These are phyloP conservation scores for Coniochaeta ligniaria DNA, from an alignment of 2,329 filamentous ascomycete species.

Conservation along the genomic window DNA sequence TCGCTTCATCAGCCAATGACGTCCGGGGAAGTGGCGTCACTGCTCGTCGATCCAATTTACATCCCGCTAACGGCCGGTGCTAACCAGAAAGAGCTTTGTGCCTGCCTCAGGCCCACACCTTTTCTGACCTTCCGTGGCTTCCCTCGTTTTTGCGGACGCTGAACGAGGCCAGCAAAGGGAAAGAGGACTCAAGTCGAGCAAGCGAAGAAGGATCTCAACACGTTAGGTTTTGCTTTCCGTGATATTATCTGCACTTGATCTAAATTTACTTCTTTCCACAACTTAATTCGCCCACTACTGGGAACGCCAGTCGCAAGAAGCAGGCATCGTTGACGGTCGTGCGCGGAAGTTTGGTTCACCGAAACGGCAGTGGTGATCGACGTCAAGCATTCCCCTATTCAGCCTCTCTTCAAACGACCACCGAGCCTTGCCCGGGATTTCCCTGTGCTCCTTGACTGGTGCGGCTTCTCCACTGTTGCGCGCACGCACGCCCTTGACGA, in stretches of 20 bases:
- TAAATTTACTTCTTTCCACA: no score
- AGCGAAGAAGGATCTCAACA: not conserved
- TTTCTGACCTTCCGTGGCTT: not conserved
- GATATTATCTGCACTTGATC: no score
- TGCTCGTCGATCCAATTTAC: not conserved
- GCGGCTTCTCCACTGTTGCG: not conserved
- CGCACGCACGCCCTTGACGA: not conserved
- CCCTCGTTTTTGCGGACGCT: not conserved
- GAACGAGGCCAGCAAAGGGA: not conserved
- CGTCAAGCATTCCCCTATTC: not conserved
- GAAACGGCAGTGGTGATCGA: not conserved
- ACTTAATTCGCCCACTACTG: no score
- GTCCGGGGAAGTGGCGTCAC: not conserved
- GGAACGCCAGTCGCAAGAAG: not conserved
- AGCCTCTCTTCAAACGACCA: not conserved
- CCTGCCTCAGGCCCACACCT: not conserved
- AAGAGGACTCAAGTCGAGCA: no score
- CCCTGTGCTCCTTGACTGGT: not conserved
- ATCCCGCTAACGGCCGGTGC: not conserved
- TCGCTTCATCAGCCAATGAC: not conserved
- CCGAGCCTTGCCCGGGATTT: not conserved
- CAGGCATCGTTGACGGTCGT: not conserved
- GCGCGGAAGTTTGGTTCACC: not conserved
- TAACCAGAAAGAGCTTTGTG: not conserved
- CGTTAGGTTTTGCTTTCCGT: no score